Evolutionary conservation across 1,284 basidiomycete genomes (phyloP).

Genomic region (Amylostereum chailletii): DNA sequence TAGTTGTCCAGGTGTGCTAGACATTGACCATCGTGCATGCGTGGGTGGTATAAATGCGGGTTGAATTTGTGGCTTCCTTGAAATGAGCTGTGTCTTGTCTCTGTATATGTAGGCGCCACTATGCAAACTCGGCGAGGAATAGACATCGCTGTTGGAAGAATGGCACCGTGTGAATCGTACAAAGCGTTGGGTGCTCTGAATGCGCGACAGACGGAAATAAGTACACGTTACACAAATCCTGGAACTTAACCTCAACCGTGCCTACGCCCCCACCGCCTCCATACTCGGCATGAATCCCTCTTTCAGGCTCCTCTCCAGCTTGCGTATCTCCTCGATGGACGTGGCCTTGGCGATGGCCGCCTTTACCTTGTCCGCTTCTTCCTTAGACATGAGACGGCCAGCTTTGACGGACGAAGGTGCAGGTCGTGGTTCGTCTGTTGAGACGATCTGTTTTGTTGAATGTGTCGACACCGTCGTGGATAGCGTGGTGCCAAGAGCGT

Average conservation of each 20-base stretch:
- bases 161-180: too few species aligned
- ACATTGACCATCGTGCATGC: too few species aligned
- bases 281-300: conserved; percentile 79
- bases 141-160: too few species aligned
- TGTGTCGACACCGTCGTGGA: conserved; percentile 64
- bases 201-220: too few species aligned
- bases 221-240: too few species aligned
- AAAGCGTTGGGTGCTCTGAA: too few species aligned
- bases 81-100: too few species aligned
- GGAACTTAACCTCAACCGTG: conserved; percentile 7
- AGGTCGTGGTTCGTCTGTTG: conserved; percentile 65
- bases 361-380: conserved; percentile 86
- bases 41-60: too few species aligned
- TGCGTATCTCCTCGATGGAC: conserved; percentile 85
- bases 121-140: too few species aligned
- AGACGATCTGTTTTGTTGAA: conserved; percentile 46
- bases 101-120: too few species aligned
- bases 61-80: too few species aligned
- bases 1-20: too few species aligned
- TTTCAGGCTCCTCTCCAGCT: conserved; percentile 79
- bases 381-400: conserved; percentile 83
- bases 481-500: conserved; percentile 74
- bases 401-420: conserved; percentile 54
- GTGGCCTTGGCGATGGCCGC: conserved; percentile 86
- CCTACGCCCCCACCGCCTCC: conserved; percentile 64